Base-by-base conservation (phyloP, 1,284 basidiomycete genomes). In the Ganoderma multipileum region DNA sequence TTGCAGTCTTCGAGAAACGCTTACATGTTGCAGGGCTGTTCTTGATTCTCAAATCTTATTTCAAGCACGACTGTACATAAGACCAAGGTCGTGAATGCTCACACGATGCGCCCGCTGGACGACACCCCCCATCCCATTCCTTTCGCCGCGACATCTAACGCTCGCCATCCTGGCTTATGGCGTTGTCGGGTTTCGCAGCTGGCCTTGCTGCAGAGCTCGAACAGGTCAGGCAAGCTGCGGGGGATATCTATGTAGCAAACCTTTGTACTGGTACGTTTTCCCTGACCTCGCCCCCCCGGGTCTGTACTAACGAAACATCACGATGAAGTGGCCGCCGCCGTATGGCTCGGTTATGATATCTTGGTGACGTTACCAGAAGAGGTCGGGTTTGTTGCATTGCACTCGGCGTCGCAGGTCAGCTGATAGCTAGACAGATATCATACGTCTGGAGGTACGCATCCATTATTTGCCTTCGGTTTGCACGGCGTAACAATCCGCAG, bases 331-430 rank as follows among this genome's bases (percentile, higher is more conserved):
- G 69, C 66, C 16, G 66, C 69, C 3, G 47, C 57, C 16, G 58
- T 65, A 16, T 71, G 70, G 70, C 54, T 71, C 11, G 65, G 44
- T 20, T 71, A 62, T 39, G 70, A 71, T 41, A 67, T 71, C 23
- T 23, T 65, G 26, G n/a, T 64, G 6, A 67, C 70, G 5, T 52
- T 71, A 16, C 58, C 63, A 12, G 61, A 67, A 28, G 70, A 71
- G 70, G 70, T 71, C n/a, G 9, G 70, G 44, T 50, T 9, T 0
- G 18, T 58, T 44, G 16, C 3, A 33, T 28, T 20, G 11, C 20
- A 16, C 28, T n/a, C 5, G 28, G 36, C 18, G n/a, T 16, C 5
- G 39, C 36, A 41, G 9, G 16, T 23, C 23, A 54, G 12, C 20
- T 36, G 20, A 41, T 26, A 8, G n/a, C 3, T 18, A 8, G 12